Evolutionary conservation across 1,139 yeast species (phyloP).

Genomic region (Kodamaea arcana): DNA sequence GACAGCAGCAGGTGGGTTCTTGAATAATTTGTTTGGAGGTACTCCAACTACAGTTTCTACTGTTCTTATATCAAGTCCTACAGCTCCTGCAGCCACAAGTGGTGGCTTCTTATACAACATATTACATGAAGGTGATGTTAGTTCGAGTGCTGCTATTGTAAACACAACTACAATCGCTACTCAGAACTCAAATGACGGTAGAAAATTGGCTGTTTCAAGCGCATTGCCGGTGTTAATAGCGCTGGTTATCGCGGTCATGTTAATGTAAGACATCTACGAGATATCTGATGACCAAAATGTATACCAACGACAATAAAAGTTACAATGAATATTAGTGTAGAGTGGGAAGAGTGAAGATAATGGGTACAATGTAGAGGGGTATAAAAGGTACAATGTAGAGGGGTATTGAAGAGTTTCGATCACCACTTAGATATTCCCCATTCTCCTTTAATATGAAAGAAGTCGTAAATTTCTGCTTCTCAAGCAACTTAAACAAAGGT

Average conservation of each 20-base stretch:
- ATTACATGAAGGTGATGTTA: not conserved
- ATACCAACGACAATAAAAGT: constrained; percentile 1
- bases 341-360: no score
- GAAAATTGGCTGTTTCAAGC: constrained; percentile 4
- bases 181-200: constrained; percentile 4
- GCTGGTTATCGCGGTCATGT: constrained; percentile 11
- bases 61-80: not conserved
- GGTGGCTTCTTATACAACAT: not conserved
- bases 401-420: no score
- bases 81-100: constrained; percentile 1
- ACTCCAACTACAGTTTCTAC: constrained; percentile 1
- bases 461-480: no score
- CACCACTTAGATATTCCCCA: no score
- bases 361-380: no score
- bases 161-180: constrained; percentile 4
- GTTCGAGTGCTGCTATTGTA: not conserved
- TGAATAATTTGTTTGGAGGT: not conserved
- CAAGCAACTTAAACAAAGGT: no score
- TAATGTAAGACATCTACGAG: constrained; percentile 11
- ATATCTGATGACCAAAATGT: not conserved
- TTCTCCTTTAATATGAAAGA: no score
- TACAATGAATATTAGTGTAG: not conserved
- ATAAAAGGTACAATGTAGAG: no score
- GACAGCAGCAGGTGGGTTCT: constrained; percentile 1
- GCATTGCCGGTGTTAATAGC: constrained; percentile 6